Base-by-base conservation (phyloP, 2,329 filamentous ascomycete species). In the Blastomyces emzantsi region DNA sequence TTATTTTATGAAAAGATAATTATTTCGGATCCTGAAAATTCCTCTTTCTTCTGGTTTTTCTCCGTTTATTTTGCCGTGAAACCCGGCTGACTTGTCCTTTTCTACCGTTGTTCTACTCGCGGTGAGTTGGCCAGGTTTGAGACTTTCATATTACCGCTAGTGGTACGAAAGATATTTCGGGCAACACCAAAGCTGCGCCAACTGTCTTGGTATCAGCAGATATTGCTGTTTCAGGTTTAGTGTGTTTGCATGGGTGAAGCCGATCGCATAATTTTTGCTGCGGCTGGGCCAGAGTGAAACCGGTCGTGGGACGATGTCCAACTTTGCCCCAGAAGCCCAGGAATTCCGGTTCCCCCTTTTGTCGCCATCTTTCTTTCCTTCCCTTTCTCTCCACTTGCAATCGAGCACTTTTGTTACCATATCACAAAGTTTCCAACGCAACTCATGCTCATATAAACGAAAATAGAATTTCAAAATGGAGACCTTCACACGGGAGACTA, bases 401-500 rank as follows among this genome's bases (percentile, higher is more conserved):
- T 33, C 45, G 13, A 25, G 15, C 17, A 30, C 28, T 62, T 62
- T 25, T 56, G 51, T 36, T 47, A 19, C 51, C 54, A 36, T n/a
- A 58, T 57, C 11, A 5, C 36, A 25, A 8, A 33, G 36, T 58
- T 55, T 41, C 22, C 11, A 36, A 55, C 30, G n/a, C 3, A 25
- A 51, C 9, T 55, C 49, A 41, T 62, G 51, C 25, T 57, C 28
- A 56, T 33, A 39, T 39, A 43, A 45, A 33, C 9, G n/a, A 57
- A 60, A 52, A 45, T 33, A 25, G 17, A 43, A 15, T 7, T 28
- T 9, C 13, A 60, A 43, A 60, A 33, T 54, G 28, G 4, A 19
- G 55, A 19, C 64, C 61, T 57, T n/a, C n/a, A 15, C 45, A 58
- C 61, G 54, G 47, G 13, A 8, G 30, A n/a, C n/a, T n/a, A n/a